A percentile compares a stretch with the other conserved stretches of the same genome.
These are phyloP conservation scores for Fomitopsis betulina DNA, from an alignment of 1,284 basidiomycete genomes.

Conservation along the genomic window DNA sequence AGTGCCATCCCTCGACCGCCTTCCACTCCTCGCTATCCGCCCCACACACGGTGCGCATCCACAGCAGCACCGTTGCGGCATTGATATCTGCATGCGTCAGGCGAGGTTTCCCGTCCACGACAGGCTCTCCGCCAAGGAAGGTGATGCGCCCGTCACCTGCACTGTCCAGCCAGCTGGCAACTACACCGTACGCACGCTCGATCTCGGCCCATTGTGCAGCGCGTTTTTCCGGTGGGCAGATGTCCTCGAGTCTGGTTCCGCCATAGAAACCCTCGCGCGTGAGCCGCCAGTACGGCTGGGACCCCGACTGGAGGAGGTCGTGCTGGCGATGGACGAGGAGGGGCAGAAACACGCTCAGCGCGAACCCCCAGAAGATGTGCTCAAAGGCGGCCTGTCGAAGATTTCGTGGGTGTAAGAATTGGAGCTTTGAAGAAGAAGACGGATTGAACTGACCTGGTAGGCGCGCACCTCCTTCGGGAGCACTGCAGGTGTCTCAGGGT, in stretches of 20 bases:
- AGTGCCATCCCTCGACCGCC: constrained; percentile 5
- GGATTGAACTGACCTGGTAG: constrained; percentile 16
- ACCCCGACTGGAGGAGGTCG: constrained; percentile 2
- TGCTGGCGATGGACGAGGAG: constrained; percentile 6
- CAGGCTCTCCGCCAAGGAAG: constrained; percentile 8
- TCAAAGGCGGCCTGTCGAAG: constrained; percentile 13
- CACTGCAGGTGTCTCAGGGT: constrained; percentile 18
- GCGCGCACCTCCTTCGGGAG: constrained; percentile 17
- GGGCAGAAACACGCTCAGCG: constrained; percentile 1
- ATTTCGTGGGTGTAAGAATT: not conserved
- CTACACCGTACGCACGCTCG: constrained; percentile 8
- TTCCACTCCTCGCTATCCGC: constrained; percentile 5
- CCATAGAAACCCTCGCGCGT: constrained; percentile 15
- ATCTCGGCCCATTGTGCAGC: constrained; percentile 12
- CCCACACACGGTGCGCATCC: constrained; percentile 5
- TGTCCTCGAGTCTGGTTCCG: constrained; percentile 15
- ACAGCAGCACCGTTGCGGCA: constrained; percentile 12
- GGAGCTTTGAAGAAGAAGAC: no score
- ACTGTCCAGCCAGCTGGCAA: constrained; percentile 13
- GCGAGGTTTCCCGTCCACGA: not conserved
- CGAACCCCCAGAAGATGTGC: constrained; percentile 7
- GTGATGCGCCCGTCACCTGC: constrained; percentile 12
- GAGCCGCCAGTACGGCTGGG: constrained; percentile 17
- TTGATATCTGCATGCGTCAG: constrained; percentile 13
- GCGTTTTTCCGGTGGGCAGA: constrained; percentile 10